Conservation (phyloP, 2,329 filamentous ascomycete species). For the Microthyrium microscopicum region DNA sequence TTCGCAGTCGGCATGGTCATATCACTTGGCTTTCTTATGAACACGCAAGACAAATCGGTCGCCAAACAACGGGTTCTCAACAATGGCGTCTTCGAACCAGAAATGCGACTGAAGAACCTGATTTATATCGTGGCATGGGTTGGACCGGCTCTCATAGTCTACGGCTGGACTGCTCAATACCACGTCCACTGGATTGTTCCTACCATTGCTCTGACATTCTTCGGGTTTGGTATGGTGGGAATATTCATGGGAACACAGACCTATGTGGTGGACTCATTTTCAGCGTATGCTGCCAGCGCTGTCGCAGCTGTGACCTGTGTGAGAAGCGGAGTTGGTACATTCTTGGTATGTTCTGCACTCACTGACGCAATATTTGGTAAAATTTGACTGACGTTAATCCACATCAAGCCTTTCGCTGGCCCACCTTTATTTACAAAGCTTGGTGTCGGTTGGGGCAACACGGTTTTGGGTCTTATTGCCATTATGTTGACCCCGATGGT, state of each 20-base stretch:
- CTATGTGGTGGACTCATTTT: constrained; percentile 8
- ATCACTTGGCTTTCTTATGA: constrained; percentile 10
- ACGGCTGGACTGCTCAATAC: constrained; percentile 16
- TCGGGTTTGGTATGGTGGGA: constrained; percentile 7
- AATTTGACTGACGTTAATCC: neutral
- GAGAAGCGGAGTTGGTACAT: constrained; percentile 3
- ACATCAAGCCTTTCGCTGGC: constrained; percentile 5
- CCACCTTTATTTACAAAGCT: constrained; percentile 2
- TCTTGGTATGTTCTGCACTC: constrained; percentile 14
- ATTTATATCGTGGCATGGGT: constrained; percentile 9
- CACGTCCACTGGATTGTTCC: constrained; percentile 14
- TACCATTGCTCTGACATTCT: constrained; percentile 2
- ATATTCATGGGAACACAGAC: constrained; percentile 6
- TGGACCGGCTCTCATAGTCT: constrained; percentile 14
- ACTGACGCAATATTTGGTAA: neutral
- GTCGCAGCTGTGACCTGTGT: constrained; percentile 2
- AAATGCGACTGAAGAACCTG: constrained; percentile 9
- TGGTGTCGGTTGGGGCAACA: constrained; percentile 7
- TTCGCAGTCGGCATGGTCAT: constrained; percentile 12
- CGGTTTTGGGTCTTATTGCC: constrained; percentile 6
- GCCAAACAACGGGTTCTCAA: constrained; percentile 10
- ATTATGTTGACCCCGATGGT: constrained; percentile 5
- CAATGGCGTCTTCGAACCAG: constrained; percentile 12
- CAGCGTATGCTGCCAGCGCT: constrained; percentile 7
- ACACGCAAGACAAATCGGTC: constrained; percentile 11